A percentile compares a stretch with the other conserved stretches of the same genome.
Evolutionary conservation across 805 yeast species (phyloP).

Genomic region (Diddensiella santjacobensis): DNA sequence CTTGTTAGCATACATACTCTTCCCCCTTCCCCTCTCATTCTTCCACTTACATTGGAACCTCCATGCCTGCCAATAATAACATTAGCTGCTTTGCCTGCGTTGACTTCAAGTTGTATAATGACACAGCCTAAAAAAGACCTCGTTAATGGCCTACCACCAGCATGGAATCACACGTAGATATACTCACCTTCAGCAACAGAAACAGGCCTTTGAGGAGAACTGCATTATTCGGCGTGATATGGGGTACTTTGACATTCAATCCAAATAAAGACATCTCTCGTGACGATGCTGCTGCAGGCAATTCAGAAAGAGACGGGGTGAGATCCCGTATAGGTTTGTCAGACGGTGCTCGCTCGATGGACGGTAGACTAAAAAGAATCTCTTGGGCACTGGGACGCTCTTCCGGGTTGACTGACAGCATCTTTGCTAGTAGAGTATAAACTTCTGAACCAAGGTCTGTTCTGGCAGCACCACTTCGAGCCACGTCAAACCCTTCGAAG

Average conservation of each 20-base stretch:
- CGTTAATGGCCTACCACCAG: too few relatives aligned
- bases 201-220: background rate
- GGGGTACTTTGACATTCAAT: too few relatives aligned
- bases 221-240: background rate
- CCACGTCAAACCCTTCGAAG: constrained; percentile 31
- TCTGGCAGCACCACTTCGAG: constrained; percentile 18
- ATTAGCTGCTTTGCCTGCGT: background rate
- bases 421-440: constrained; percentile 37
- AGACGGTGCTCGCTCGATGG: background rate
- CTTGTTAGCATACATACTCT: too few relatives aligned
- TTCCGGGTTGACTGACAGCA: constrained; percentile 37
- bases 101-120: background rate
- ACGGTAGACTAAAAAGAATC: constrained; percentile 27
- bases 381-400: constrained; percentile 44
- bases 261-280: too few relatives aligned
- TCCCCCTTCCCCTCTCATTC: too few relatives aligned
- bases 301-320: too few relatives aligned
- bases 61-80: constrained; percentile 7
- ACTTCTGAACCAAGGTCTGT: constrained; percentile 32
- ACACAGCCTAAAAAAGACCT: background rate
- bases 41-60: constrained; percentile 7
- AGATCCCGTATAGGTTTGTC: background rate
- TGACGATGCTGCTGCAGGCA: too few relatives aligned
- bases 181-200: background rate
- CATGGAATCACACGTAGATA: background rate